These are phyloP conservation scores for Metschnikowia dekortorum DNA, from an alignment of 805 yeast genomes.

Conservation along the genomic window DNA sequence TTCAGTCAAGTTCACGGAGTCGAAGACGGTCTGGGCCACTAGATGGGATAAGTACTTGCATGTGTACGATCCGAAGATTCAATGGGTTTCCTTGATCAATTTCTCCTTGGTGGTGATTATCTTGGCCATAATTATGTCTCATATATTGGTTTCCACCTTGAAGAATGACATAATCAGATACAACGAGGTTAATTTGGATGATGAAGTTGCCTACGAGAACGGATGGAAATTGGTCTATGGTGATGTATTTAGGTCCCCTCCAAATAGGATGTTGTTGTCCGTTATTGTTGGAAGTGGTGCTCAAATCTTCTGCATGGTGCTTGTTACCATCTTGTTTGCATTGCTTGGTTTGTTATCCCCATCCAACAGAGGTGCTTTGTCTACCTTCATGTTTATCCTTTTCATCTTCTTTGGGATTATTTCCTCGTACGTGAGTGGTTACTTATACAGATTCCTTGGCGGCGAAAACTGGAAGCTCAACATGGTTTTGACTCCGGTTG, in stretches of 20 bases:
- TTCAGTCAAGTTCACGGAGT: conserved; percentile 66
- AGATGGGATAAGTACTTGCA: conserved; percentile 97
- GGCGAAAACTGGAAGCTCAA: conserved; percentile 91
- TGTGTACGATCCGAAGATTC: conserved; percentile 87
- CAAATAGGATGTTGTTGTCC: conserved; percentile 63
- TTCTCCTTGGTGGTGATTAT: conserved; percentile 77
- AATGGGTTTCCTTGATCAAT: conserved; percentile 91
- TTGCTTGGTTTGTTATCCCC: conserved; percentile 88
- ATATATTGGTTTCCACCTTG: conserved; percentile 72
- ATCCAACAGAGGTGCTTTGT: conserved; percentile 87
- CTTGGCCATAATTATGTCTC: conserved; percentile 72
- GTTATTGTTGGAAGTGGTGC: conserved; percentile 83
- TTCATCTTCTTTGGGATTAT: conserved; percentile 76
- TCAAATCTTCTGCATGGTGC: conserved; percentile 75
- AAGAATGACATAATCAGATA: conserved; percentile 82
- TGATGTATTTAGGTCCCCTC: conserved; percentile 87
- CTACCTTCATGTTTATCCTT: conserved; percentile 83
- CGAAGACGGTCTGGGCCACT: conserved; percentile 89
- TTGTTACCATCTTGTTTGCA: conserved; percentile 74
- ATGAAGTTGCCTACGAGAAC: conserved; percentile 83
- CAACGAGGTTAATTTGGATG: conserved; percentile 83
- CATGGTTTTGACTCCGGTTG: conserved; percentile 72
- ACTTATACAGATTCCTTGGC: conserved; percentile 80
- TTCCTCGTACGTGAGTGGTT: conserved; percentile 86
- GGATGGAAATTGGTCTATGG: conserved; percentile 98